phyloP scores from a whole-genome alignment of 768 basidiomycete genomes.

The Phlebiopsis flavidoalba region DNA sequence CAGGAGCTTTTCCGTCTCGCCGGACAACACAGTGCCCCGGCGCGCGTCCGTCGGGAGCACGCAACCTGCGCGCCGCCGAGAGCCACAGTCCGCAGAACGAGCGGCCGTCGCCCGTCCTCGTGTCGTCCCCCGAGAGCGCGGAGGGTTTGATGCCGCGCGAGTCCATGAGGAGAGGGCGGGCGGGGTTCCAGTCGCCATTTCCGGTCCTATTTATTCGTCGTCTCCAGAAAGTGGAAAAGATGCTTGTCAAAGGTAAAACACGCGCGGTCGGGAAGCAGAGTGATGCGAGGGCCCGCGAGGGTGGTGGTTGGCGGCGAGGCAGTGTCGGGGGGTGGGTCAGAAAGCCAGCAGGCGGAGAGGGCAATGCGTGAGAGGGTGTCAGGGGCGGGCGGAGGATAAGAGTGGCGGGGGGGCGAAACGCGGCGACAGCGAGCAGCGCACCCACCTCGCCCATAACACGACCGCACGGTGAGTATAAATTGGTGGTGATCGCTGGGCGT shows the following conservation, averaged over 20 bases:
- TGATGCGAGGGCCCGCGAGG: not conserved
- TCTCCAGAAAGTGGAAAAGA: constrained; percentile 7
- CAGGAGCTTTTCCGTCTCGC: not conserved
- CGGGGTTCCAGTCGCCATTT: constrained; percentile 9
- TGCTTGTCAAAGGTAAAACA: constrained; percentile 9
- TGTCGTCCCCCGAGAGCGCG: constrained; percentile 12
- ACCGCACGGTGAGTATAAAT: not conserved
- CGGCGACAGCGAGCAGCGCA: not conserved
- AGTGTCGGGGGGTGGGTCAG: not conserved
- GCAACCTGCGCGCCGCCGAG: not conserved
- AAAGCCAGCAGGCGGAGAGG: not conserved
- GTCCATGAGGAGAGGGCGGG: not conserved
- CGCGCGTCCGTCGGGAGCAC: not conserved
- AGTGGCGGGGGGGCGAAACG: not conserved
- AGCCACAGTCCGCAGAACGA: not conserved
- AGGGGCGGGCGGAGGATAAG: not conserved
- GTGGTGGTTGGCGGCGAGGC: not conserved
- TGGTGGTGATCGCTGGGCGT: not conserved
- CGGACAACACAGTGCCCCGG: not conserved
- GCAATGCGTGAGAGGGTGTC: not conserved
- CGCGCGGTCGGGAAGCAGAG: constrained; percentile 3
- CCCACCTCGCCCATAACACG: constrained; percentile 5
- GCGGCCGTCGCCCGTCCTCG: not conserved
- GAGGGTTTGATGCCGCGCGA: not conserved
- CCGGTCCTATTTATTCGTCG: constrained; percentile 4